A percentile compares a stretch with the other conserved stretches of the same genome.
These are phyloP conservation scores for Debaryomyces subglobosus DNA, from an alignment of 1,139 yeast genomes.

Conservation along the genomic window DNA sequence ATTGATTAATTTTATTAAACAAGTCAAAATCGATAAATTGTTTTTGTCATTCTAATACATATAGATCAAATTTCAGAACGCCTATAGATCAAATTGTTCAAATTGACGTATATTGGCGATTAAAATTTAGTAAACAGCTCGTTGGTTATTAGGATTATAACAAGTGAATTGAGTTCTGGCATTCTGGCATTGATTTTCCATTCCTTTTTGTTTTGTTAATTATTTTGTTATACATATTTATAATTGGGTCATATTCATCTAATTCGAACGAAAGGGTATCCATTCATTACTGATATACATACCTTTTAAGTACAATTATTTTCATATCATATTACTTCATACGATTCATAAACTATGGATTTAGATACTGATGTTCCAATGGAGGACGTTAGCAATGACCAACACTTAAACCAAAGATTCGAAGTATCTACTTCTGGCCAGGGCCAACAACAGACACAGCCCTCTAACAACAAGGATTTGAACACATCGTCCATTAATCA, in stretches of 20 bases:
- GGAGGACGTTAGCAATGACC: slow-evolving; percentile 68
- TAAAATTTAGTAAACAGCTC: neutral
- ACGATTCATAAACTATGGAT: slow-evolving; percentile 44
- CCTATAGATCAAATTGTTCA: slow-evolving; percentile 2
- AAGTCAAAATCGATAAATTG: neutral
- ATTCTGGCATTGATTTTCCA: slow-evolving; percentile 3
- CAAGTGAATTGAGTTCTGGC: slow-evolving; percentile 3
- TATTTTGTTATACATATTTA: slow-evolving; percentile 4
- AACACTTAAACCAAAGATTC: slow-evolving; percentile 20
- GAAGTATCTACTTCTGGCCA: slow-evolving; percentile 18
- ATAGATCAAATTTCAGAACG: slow-evolving; percentile 5
- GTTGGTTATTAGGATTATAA: slow-evolving; percentile 1
- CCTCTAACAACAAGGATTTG: slow-evolving; percentile 25
- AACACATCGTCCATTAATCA: slow-evolving; percentile 53
- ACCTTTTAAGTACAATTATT: neutral
- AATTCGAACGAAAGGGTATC: neutral
- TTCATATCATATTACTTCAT: slow-evolving; percentile 5
- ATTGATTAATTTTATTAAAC: slow-evolving; percentile 8
- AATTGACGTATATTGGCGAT: neutral
- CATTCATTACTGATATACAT: neutral
- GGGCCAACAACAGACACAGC: slow-evolving; percentile 17
- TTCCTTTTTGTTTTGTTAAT: slow-evolving; percentile 3
- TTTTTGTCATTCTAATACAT: slow-evolving; percentile 4
- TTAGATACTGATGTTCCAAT: slow-evolving; percentile 70
- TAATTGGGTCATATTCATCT: neutral